Evolutionary conservation across 2,329 filamentous ascomycete species (phyloP), one percentile per base, ranked within the genome.

Genomic region (Fusarium burgessii): DNA sequence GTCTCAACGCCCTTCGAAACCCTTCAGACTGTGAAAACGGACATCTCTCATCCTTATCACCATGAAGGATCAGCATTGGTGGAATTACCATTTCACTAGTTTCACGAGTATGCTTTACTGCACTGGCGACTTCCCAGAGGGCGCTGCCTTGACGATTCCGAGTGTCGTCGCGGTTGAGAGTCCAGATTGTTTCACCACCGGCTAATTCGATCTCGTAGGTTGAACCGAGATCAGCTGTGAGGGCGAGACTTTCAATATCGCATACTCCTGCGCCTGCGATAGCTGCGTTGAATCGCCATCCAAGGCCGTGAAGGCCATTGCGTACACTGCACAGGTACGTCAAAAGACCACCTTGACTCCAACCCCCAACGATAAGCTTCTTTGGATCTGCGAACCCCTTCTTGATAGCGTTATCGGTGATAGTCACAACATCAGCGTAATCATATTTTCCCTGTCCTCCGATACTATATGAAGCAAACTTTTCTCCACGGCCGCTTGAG

Each of bases 321-420:
- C 81, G 77, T 5, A 80, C 79, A 27, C 75, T 73, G 32, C 75
- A 76, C 3, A 84, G 75, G 65, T 81, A 83, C 5, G 78, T 74
- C 1, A 84, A 66, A 17, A 79, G 80, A 4, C 82, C 82, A 13
- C 82, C 82, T 64, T 83, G 80, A 25, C 76, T 78, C 74, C 75
- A 81, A 1, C 82, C 82, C 4, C 78, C 80, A 1, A 82, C 78
- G 3, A 80, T 68, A 2, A 84, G 66, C 4, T 73, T 75, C 4
- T 77, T 50, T 1, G 67, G 38, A 33, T 84, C 76, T 0, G 78
- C 77, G 6, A 77, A 76, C 0, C 80, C 78, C 7, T 74, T 41
- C 18, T 73, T 70, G 51, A 84, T 76, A 11, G 79, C 79, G 23
- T 77, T 47, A 20, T 82, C 70, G 0, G 78, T 80, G 35, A 81